Conservation (phyloP, 2,329 filamentous ascomycete genomes). For the Diaporthe batatas region DNA sequence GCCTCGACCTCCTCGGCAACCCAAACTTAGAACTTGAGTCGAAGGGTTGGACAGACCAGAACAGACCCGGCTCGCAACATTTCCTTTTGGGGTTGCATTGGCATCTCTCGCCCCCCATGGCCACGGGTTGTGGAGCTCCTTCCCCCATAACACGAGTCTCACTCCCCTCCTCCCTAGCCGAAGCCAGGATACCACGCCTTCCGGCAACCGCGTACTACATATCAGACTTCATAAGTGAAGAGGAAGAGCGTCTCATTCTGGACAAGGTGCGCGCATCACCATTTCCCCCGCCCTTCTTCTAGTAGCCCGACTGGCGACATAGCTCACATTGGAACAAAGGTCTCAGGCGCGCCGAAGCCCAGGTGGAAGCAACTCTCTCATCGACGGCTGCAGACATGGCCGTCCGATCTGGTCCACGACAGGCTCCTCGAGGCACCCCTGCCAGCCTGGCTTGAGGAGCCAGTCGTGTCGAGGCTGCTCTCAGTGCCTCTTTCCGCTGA, state of each 20-base stretch:
- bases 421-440: conserved; percentile 81
- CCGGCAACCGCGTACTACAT: conserved; percentile 85
- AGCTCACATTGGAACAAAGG: conserved; percentile 56
- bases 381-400: conserved; percentile 91
- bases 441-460: conserved; percentile 79
- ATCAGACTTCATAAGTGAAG: conserved; percentile 81
- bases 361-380: conserved; percentile 91
- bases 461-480: conserved; percentile 73
- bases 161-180: conserved; percentile 64
- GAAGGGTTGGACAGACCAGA: conserved; percentile 2
- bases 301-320: background rate
- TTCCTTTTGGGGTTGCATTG: conserved; percentile 26
- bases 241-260: conserved; percentile 80
- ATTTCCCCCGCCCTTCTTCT: background rate
- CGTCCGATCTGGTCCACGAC: conserved; percentile 83
- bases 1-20: background rate
- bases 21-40: background rate
- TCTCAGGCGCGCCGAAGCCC: conserved; percentile 75
- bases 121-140: conserved; percentile 35
- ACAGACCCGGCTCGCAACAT: background rate
- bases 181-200: conserved; percentile 65
- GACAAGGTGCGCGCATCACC: conserved; percentile 68
- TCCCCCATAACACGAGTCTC: conserved; percentile 40
- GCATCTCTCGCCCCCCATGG: conserved; percentile 33
- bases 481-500: conserved; percentile 59